A percentile compares a stretch with the other conserved stretches of the same genome.
Conservation (phyloP, 768 basidiomycete species). For the Trametes cinnabarina region DNA sequence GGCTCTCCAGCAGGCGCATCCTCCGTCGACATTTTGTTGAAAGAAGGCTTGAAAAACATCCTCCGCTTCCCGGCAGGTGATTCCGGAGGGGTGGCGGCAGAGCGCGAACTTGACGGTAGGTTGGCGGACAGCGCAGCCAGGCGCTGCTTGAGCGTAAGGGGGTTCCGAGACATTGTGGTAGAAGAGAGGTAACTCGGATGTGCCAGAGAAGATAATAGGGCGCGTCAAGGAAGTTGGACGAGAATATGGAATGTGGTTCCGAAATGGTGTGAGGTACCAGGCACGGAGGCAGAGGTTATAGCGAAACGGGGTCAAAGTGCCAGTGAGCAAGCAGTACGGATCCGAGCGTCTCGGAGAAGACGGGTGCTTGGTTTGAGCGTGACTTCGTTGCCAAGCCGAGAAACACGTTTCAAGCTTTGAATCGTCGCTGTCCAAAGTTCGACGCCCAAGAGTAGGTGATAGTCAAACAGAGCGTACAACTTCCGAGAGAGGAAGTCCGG, state of each 20-base stretch:
- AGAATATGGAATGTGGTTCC: not conserved
- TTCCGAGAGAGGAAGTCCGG: not conserved
- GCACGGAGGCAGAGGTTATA: no score
- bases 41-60: slow-evolving; percentile 48
- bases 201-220: not conserved
- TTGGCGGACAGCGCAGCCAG: slow-evolving; percentile 61
- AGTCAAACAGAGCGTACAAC: no score
- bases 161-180: slow-evolving; percentile 17
- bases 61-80: slow-evolving; percentile 32
- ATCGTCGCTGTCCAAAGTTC: no score
- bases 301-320: no score
- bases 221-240: not conserved
- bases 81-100: slow-evolving; percentile 27
- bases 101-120: slow-evolving; percentile 31
- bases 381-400: no score
- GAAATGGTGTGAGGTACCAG: no score
- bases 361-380: no score
- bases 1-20: slow-evolving; percentile 26
- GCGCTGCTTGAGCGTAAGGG: slow-evolving; percentile 59
- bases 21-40: slow-evolving; percentile 41
- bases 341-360: no score
- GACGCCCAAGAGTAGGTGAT: no score
- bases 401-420: no score
- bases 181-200: not conserved
- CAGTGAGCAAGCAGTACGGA: no score